Conservation (phyloP, 768 basidiomycete species). For the Boletus huronensis region DNA sequence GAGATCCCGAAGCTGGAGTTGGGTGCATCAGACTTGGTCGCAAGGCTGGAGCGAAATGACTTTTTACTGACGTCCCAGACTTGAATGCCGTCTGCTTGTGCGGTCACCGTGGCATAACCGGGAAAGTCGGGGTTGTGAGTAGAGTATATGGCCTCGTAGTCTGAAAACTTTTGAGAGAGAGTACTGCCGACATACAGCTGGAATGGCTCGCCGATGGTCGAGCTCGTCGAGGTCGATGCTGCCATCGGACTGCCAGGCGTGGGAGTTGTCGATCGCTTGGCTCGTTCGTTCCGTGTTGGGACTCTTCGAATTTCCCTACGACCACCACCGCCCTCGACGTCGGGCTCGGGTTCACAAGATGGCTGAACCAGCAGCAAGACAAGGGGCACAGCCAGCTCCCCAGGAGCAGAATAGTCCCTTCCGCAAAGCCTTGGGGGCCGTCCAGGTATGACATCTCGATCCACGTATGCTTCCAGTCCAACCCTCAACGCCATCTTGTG, state of each 20-base stretch:
- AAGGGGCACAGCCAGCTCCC: conserved; percentile 13
- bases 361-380: conserved; percentile 26
- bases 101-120: conserved; percentile 62
- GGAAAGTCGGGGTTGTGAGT: conserved; percentile 33
- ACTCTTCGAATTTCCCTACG: not conserved
- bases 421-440: conserved; percentile 36
- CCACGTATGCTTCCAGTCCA: conserved; percentile 1
- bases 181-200: conserved; percentile 27
- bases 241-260: conserved; percentile 10
- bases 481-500: conserved; percentile 5
- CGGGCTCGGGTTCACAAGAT: conserved; percentile 11
- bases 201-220: conserved; percentile 31
- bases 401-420: conserved; percentile 35
- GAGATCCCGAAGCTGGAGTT: conserved; percentile 53
- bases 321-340: conserved; percentile 5
- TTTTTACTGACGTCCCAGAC: conserved; percentile 58
- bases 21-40: conserved; percentile 6
- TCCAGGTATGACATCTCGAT: conserved; percentile 41
- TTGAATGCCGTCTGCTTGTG: conserved; percentile 73
- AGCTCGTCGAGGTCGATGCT: conserved; percentile 23
- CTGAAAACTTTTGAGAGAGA: conserved; percentile 3
- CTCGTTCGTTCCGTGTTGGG: not conserved
- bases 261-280: conserved; percentile 19
- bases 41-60: not conserved
- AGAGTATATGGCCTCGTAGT: conserved; percentile 17